Conservation (phyloP, 2,329 filamentous ascomycete species). For the Colletotrichum sp. region DNA sequence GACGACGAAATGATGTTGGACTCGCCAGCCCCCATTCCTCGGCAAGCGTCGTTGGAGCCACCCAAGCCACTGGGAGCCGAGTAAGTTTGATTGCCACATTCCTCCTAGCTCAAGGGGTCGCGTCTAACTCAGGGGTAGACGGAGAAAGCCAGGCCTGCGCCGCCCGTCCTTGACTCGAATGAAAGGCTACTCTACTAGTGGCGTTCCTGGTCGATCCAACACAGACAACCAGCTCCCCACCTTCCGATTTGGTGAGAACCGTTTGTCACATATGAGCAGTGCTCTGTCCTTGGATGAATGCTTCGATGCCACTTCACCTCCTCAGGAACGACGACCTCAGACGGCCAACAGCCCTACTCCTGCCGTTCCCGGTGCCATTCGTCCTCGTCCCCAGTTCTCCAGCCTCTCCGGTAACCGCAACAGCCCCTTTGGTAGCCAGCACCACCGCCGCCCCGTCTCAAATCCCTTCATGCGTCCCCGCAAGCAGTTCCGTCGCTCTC, state of each 20-base stretch:
- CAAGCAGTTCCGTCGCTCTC: conserved; percentile 87
- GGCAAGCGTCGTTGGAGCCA: conserved; percentile 53
- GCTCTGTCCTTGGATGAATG: conserved; percentile 78
- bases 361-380: conserved; percentile 62
- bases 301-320: conserved; percentile 77
- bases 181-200: conserved; percentile 76
- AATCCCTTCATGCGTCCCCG: conserved; percentile 78
- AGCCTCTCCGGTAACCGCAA: conserved; percentile 66
- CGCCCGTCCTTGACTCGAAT: conserved; percentile 77
- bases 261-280: conserved; percentile 40
- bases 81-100: conserved; percentile 44
- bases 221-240: conserved; percentile 71
- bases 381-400: conserved; percentile 69
- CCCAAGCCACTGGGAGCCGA: conserved; percentile 55
- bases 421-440: conserved; percentile 76
- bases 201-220: conserved; percentile 63
- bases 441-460: conserved; percentile 70
- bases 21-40: conserved; percentile 57
- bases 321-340: conserved; percentile 68
- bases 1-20: conserved; percentile 61
- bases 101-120: conserved; percentile 8
- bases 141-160: conserved; percentile 70
- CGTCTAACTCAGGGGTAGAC: conserved; percentile 45
- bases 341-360: conserved; percentile 65
- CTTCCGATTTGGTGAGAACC: conserved; percentile 69